phyloP scores from a whole-genome alignment of 805 yeast genomes.

The Lipomyces oligophaga region DNA sequence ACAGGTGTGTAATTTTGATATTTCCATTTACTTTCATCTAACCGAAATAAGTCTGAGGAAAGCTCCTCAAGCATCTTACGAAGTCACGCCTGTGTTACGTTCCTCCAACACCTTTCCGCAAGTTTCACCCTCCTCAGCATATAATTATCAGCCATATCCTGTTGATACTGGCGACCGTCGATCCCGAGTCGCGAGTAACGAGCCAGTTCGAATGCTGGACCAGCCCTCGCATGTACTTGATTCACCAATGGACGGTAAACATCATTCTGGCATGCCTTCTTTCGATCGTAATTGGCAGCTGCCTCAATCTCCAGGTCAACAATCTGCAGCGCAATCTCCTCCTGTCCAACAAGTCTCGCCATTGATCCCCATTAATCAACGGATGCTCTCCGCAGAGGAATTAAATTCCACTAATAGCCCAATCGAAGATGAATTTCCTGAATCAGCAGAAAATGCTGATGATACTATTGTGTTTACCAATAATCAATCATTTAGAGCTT shows the following conservation, averaged over 20 bases:
- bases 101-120: neutral
- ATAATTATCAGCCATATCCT: no score
- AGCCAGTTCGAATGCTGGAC: no score
- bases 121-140: no score
- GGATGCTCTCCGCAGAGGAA: no score
- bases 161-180: no score
- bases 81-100: neutral
- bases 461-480: no score
- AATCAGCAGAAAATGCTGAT: no score
- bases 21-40: neutral
- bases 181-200: no score
- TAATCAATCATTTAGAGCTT: no score
- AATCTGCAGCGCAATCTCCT: constrained; percentile 12
- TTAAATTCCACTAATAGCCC: no score
- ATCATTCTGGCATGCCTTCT: constrained; percentile 15
- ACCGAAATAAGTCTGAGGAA: neutral
- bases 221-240: constrained; percentile 26
- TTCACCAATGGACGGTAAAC: constrained; percentile 6
- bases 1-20: neutral
- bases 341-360: constrained; percentile 14
- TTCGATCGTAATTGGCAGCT: constrained; percentile 26
- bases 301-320: constrained; percentile 14
- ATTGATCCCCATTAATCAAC: constrained; percentile 9
- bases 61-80: neutral
- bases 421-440: no score